Base-by-base conservation (phyloP, 2,329 filamentous ascomycete species). In the Podosphaera xanthii region DNA sequence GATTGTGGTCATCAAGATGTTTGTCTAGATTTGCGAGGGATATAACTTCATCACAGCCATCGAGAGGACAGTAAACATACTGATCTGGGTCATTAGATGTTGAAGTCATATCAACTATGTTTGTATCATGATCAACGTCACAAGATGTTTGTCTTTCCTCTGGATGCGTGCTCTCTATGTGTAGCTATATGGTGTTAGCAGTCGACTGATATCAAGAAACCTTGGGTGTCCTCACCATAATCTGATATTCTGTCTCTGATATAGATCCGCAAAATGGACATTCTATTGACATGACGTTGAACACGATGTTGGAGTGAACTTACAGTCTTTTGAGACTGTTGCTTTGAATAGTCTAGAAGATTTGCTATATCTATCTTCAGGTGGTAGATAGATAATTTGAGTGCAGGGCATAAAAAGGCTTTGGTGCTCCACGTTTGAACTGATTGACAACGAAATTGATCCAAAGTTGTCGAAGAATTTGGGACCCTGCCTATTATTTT, bases 1-100 rank as follows among this genome's bases (percentile, higher is more conserved):
- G 60, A 40, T 66, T 64, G 65, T 84, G 81, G 59, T 83, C 71
- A 64, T 82, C 77, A 42, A 83, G 65, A 65, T 85, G 82, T 52
- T 72, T 75, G 14, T 78, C 74, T 42, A 84, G 70, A 64, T 83
- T 78, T 14, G 71, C 68, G 6, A 72, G 64, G 5, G 73, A 69
- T 30, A 83, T 68, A n/a, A 73, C 67, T 67, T 86, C 81, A 38
- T 77, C 77, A 65, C 83, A 86, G 31, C 74, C 76, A 14, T 77
- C 74, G 40, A 75, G 63, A 0, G 77, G 75, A 64, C 81, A 83
- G 49, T 76, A 71, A 31, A 74, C 71, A 65, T 80, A 80, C 6
- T 63, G 62, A 46, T 72, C 69, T 8, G 70, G 67, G 42, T 68
- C 64, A 53, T 62, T 60, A 48, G 63, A 61, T 12, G 59, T 22